These are phyloP conservation scores for Houttuynia cordata DNA, from an alignment of 164 flowering plant genomes.

Conservation along the genomic window DNA sequence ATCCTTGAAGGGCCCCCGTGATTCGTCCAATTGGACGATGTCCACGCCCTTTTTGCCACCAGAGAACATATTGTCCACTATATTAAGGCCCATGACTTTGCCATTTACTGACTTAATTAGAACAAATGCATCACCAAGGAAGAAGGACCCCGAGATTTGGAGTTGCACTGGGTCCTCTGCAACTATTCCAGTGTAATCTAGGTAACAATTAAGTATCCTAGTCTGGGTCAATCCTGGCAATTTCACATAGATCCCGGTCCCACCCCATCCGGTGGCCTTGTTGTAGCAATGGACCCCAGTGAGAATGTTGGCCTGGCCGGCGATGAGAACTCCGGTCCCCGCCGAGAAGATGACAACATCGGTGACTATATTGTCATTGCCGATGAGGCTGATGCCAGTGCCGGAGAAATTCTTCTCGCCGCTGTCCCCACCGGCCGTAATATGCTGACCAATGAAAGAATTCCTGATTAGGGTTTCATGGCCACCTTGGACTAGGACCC, in stretches of 20 bases:
- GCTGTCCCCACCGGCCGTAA: slow-evolving; percentile 65
- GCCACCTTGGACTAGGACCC: slow-evolving; percentile 49
- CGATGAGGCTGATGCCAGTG: slow-evolving; percentile 42
- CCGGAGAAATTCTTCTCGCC: slow-evolving; percentile 61
- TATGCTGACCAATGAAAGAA: slow-evolving; percentile 82
- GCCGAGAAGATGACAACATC: slow-evolving; percentile 83
- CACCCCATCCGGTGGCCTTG: slow-evolving; percentile 88
- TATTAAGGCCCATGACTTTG: slow-evolving; percentile 39
- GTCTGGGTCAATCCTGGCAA: slow-evolving; percentile 66
- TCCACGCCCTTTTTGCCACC: slow-evolving; percentile 43
- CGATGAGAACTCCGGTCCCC: slow-evolving; percentile 37
- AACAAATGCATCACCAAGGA: slow-evolving; percentile 72
- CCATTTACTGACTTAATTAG: slow-evolving; percentile 61
- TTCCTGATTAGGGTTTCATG: slow-evolving; percentile 71
- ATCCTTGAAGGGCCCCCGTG: slow-evolving; percentile 31
- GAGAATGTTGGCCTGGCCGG: slow-evolving; percentile 67
- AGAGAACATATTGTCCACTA: slow-evolving; percentile 74
- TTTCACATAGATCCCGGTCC: slow-evolving; percentile 63
- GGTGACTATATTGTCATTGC: slow-evolving; percentile 74
- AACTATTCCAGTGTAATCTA: slow-evolving; percentile 82
- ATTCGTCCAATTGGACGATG: slow-evolving; percentile 66
- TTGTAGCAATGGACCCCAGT: slow-evolving; percentile 90
- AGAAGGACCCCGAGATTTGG: slow-evolving; percentile 43
- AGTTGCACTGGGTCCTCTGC: slow-evolving; percentile 95
- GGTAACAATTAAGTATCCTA: slow-evolving; percentile 60